Evolutionary conservation across 1,284 basidiomycete species (phyloP).

Genomic region (Fomitopsis pinicola): DNA sequence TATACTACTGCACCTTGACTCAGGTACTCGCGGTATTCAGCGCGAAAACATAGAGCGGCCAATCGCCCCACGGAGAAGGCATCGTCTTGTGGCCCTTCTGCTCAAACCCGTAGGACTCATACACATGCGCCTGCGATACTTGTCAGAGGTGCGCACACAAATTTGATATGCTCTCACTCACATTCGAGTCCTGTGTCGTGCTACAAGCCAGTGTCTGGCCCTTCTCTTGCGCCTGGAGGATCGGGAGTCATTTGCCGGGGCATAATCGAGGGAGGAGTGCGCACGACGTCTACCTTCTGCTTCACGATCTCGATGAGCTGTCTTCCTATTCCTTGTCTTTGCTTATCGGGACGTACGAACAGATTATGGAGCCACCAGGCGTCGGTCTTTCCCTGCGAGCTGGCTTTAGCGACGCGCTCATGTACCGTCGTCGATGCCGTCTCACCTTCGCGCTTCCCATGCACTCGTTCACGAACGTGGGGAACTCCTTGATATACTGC

Average conservation of each 20-base stretch:
- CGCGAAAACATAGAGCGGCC: constrained; percentile 19
- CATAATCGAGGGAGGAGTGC: background rate
- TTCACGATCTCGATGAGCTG: constrained; percentile 10
- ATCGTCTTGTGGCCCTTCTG: constrained; percentile 12
- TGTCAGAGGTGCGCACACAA: background rate
- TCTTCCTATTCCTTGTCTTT: constrained; percentile 14
- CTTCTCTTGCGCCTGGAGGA: constrained; percentile 2
- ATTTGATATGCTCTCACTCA: background rate
- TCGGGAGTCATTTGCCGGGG: background rate
- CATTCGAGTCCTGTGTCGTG: constrained; percentile 8
- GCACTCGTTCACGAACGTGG: constrained; percentile 12
- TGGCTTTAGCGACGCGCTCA: background rate
- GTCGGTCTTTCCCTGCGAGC: constrained; percentile 11
- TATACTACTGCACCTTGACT: no score
- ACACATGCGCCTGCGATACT: constrained; percentile 13
- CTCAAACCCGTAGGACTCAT: constrained; percentile 16
- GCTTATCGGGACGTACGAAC: constrained; percentile 14
- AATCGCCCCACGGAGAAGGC: constrained; percentile 17
- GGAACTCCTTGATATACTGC: constrained; percentile 15
- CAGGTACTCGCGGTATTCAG: no score
- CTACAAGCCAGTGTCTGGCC: constrained; percentile 10
- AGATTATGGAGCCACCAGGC: constrained; percentile 20
- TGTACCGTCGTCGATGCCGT: background rate
- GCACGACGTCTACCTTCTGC: constrained; percentile 7
- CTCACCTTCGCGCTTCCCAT: constrained; percentile 5